Percentiles rank a stretch among this genome's conserved stretches.
These are phyloP conservation scores for Medicago lupulina DNA, from an alignment of 306 rosid species.

Conservation along the genomic window DNA sequence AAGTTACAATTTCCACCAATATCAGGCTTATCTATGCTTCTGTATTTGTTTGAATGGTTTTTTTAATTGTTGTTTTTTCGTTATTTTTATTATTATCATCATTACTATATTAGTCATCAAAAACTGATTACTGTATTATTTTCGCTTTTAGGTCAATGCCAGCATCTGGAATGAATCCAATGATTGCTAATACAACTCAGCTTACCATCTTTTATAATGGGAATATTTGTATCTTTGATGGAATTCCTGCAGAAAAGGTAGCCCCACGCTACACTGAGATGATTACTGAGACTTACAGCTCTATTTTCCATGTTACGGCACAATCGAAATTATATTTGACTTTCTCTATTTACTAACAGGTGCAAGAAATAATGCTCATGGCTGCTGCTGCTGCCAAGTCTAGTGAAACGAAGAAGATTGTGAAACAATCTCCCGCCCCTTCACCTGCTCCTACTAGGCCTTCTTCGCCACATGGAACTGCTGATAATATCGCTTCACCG, in stretches of 20 bases:
- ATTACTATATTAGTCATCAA: background rate
- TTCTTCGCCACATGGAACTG: slow-evolving; percentile 51
- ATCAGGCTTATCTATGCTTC: too few species aligned
- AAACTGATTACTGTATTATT: background rate
- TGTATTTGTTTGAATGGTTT: background rate
- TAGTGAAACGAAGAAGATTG: slow-evolving; percentile 50
- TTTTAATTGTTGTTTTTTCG: background rate
- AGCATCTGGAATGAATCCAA: slow-evolving; percentile 47
- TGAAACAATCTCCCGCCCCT: slow-evolving; percentile 45
- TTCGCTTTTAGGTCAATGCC: slow-evolving; percentile 45
- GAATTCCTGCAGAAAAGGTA: slow-evolving; percentile 75
- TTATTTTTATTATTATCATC: background rate
- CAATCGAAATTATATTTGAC: slow-evolving; percentile 4
- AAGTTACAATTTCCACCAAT: too few species aligned
- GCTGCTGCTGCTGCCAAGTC: slow-evolving; percentile 65
- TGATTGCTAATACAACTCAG: slow-evolving; percentile 44
- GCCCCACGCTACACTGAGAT: slow-evolving; percentile 14
- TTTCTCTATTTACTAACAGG: slow-evolving; percentile 44
- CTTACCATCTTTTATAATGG: slow-evolving; percentile 72
- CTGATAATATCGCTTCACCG: slow-evolving; percentile 47
- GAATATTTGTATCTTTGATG: slow-evolving; percentile 61
- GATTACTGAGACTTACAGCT: slow-evolving; percentile 13
- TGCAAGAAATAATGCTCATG: slow-evolving; percentile 59
- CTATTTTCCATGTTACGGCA: background rate
- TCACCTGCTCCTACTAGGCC: slow-evolving; percentile 56